Evolutionary conservation across 2,329 filamentous ascomycete genomes (phyloP), one percentile per base, ranked within the genome.

Genomic region (Cryoendolithus antarcticus): DNA sequence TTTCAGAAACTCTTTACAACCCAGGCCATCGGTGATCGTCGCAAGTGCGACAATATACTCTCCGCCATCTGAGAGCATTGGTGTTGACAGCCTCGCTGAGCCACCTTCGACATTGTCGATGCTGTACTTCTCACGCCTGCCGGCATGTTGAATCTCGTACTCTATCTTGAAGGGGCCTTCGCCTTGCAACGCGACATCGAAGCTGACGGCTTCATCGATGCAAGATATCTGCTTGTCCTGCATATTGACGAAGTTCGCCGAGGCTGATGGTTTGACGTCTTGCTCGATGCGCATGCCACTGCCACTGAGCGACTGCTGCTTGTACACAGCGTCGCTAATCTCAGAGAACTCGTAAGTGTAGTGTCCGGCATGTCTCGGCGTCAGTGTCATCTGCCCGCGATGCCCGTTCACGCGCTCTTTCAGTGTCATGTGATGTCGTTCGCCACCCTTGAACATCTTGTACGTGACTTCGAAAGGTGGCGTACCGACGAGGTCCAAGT

Each of bases 131-230:
- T 75, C 79, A 38, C 88, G 77, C 62, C 83, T 93, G 40, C 88
- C 88, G 40, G 86, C 83, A 60, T 96, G 84, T 6, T 95, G 75
- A 32, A 95, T 67, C 60, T 96, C 91, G 65, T 93, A 98, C 56
- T 96, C 86, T 30, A 98, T 64, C 13, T 72, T 82, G 69, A 89
- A 96, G 0, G 93, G 91, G n/a, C 79, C 72, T 51, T 96, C 86
- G 32, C 93, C 91, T 34, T 77, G 69, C 32, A 96, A 72, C 38
- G 71, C 62, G 30, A 95, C 76, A 40, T 85, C 76, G 21, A 91
- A 75, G 27, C 79, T 74, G 5, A 88, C 76, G 12, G 79, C 71
- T 40, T 93, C 80, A 43, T 91, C 86, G 40, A 96, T 80, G 56
- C 91, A 98, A 35, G 82, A 77, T 50, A 74, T 78, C 44, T 77